Evolutionary conservation across 768 basidiomycete genomes (phyloP), one percentile per base, ranked within the genome.

Genomic region (Pisolithus microcarpus): DNA sequence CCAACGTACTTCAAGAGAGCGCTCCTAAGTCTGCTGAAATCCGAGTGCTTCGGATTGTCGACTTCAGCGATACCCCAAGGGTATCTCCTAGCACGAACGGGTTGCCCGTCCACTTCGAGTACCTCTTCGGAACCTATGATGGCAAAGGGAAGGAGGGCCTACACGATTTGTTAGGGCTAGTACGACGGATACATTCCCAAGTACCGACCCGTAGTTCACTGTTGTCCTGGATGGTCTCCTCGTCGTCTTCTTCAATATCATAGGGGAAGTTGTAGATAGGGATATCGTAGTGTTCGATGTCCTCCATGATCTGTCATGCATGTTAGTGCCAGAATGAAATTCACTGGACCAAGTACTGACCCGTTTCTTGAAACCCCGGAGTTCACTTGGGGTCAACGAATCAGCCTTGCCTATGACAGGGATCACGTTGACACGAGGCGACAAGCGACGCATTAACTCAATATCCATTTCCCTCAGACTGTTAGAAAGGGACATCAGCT

Each of bases 241-340:
- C 94, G 64, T 99, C 96, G 64, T 99, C 96, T 69, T 99, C 96
- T 68, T 99, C 96, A 7, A 95, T 85, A 59, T 98, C 96, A 66
- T 97, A 99, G 0, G 96, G 96, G 79, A 99, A 99, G 74, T 98
- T 98, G 77, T 98, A 98, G 38, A 98, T 87, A 5, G 96, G 96
- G 59, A 99, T 98, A 57, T 87, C 86, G 63, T 97, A 97, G 74
- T 98, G 81, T 62, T 97, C 95, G 59, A 99, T 99, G 65, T 99
- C 96, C 70, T 99, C 95, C 95, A 98, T 99, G 62, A 99, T 84
- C 93, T 96, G 58, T 1, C 34, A 2, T 8, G 19, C 4, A 13
- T n/a, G 23, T 58, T 9, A 58, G 52, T 51, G n/a, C 37, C 40
- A 37, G 4, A 16, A 38, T 13, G 49, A 5, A 44, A 19, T 52